Evolutionary conservation across 768 basidiomycete species (phyloP).

Genomic region (Leccinum aurantiacum): DNA sequence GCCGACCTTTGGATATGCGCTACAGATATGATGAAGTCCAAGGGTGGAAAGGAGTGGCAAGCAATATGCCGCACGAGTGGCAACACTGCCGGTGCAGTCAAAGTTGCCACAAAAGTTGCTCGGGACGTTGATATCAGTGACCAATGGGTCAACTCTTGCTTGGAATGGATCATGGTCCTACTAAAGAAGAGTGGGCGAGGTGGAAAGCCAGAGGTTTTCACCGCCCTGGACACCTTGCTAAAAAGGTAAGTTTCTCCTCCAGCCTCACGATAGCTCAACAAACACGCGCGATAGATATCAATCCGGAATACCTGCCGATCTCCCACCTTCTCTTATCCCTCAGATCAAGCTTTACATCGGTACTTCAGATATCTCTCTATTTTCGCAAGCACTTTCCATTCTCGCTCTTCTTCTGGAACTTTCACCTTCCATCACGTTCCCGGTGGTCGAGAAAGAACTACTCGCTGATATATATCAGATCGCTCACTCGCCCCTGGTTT

Average conservation of each 20-base stretch:
- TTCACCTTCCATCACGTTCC: conserved; percentile 67
- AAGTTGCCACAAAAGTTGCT: conserved; percentile 82
- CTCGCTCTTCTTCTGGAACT: conserved; percentile 68
- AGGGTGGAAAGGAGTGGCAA: conserved; percentile 78
- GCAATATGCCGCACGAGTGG: conserved; percentile 69
- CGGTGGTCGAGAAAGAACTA: conserved; percentile 70
- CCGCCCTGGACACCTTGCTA: conserved; percentile 69
- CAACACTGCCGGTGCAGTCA: conserved; percentile 73
- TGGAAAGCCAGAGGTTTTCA: conserved; percentile 80
- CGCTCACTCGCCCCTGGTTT: conserved; percentile 75
- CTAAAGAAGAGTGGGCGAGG: conserved; percentile 76
- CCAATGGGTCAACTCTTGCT: conserved; percentile 77
- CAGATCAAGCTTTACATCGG: conserved; percentile 78
- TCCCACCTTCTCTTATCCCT: conserved; percentile 62
- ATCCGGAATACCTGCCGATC: conserved; percentile 49
- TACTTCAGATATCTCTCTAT: conserved; percentile 72
- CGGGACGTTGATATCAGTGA: conserved; percentile 67
- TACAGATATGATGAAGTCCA: conserved; percentile 63
- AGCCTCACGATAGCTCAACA: not conserved
- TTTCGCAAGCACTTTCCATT: conserved; percentile 68
- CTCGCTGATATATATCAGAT: conserved; percentile 66
- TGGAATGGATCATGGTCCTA: conserved; percentile 74
- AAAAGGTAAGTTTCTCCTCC: conserved; percentile 47
- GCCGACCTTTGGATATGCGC: conserved; percentile 89
- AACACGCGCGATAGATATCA: conserved; percentile 39